A percentile compares a stretch with the other conserved stretches of the same genome.
phyloP scores from a whole-genome alignment of 2,329 filamentous ascomycete species.

The Clarireedia monteithiana region DNA sequence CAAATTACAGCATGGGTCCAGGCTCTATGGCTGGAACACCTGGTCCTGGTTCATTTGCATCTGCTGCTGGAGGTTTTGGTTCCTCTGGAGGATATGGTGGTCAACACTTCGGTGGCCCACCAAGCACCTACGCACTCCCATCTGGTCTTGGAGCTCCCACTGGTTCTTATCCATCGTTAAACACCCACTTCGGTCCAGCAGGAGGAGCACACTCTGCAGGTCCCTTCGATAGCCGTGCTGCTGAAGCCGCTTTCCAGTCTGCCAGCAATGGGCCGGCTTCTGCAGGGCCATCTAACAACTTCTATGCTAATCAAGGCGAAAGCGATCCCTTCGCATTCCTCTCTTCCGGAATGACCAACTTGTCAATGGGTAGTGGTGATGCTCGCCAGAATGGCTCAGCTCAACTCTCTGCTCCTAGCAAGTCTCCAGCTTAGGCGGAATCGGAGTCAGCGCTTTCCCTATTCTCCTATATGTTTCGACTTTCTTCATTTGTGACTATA shows the following conservation, averaged over 20 bases:
- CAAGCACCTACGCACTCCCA: conserved; percentile 82
- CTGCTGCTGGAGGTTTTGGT: conserved; percentile 59
- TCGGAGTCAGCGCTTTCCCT: conserved; percentile 18
- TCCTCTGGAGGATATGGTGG: conserved; percentile 54
- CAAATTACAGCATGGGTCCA: conserved; percentile 77
- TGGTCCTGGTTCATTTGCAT: conserved; percentile 68
- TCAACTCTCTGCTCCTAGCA: conserved; percentile 27
- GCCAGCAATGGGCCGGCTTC: conserved; percentile 75
- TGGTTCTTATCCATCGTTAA: conserved; percentile 73
- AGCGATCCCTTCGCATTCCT: conserved; percentile 77
- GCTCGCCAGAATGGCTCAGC: conserved; percentile 53
- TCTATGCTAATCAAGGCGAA: conserved; percentile 53
- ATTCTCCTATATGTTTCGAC: conserved; percentile 25
- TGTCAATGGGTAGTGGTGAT: conserved; percentile 62
- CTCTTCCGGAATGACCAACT: conserved; percentile 61
- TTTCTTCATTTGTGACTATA: conserved; percentile 26
- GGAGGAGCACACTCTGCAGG: conserved; percentile 75
- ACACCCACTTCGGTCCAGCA: conserved; percentile 68
- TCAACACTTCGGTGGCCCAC: conserved; percentile 81
- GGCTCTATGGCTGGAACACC: conserved; percentile 80
- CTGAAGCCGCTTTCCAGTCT: conserved; percentile 89
- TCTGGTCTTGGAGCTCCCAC: conserved; percentile 75
- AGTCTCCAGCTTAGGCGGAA: conserved; percentile 28
- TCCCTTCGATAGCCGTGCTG: conserved; percentile 85
- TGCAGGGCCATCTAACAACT: conserved; percentile 65